Evolutionary conservation across 1,284 basidiomycete genomes (phyloP).

Genomic region (Porodaedalea pini): DNA sequence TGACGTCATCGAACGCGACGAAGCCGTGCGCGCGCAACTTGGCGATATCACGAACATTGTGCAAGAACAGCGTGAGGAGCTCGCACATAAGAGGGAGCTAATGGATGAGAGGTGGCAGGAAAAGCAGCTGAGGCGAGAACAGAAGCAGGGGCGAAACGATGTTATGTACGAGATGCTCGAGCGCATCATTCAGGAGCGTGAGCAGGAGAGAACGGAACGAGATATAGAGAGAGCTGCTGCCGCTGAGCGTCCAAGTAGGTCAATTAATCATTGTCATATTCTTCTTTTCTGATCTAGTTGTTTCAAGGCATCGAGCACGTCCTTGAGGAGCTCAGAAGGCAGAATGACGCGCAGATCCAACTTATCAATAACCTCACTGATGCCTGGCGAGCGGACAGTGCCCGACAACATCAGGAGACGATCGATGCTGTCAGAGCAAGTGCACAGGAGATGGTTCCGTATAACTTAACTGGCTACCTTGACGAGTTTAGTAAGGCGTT

Average conservation of each 20-base stretch:
- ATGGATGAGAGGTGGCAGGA: constrained; percentile 56
- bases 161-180: constrained; percentile 57
- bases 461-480: constrained; percentile 74
- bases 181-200: constrained; percentile 51
- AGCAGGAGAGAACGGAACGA: constrained; percentile 43
- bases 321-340: constrained; percentile 47
- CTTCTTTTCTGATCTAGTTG: background rate
- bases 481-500: constrained; percentile 79
- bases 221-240: constrained; percentile 48
- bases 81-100: constrained; percentile 50
- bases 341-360: constrained; percentile 38
- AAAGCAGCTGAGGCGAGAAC: constrained; percentile 49
- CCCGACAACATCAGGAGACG: constrained; percentile 58
- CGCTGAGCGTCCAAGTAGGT: constrained; percentile 48
- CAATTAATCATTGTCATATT: background rate
- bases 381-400: constrained; percentile 63
- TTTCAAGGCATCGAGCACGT: constrained; percentile 48
- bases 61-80: constrained; percentile 55
- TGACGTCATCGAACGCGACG: constrained; percentile 55
- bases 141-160: constrained; percentile 46
- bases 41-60: constrained; percentile 64
- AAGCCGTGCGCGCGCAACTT: constrained; percentile 54
- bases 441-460: constrained; percentile 67
- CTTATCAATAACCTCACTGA: constrained; percentile 3
- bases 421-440: constrained; percentile 59